Evolutionary conservation across 2,329 filamentous ascomycete genomes (phyloP).

Genomic region (Phyllosticta citriasiana): DNA sequence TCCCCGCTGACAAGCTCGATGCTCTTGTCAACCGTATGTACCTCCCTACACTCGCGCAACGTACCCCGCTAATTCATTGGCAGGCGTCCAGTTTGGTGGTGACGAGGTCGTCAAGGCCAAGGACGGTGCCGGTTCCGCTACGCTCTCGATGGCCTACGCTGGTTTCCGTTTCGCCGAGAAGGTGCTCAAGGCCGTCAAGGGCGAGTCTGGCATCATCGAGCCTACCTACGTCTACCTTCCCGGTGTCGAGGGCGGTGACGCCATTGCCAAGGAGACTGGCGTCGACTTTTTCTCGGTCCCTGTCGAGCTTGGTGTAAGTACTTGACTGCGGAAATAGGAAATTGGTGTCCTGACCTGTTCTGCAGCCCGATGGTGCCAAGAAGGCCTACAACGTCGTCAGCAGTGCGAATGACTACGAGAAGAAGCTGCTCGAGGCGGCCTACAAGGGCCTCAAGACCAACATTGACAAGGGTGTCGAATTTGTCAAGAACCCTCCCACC

Average conservation of each 20-base stretch:
- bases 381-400: slow-evolving; percentile 74
- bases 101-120: slow-evolving; percentile 96
- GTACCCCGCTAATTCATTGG: slow-evolving; percentile 3
- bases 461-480: slow-evolving; percentile 87
- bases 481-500: slow-evolving; percentile 68
- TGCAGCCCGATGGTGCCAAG: slow-evolving; percentile 69
- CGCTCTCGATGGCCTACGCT: slow-evolving; percentile 90
- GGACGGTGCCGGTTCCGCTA: slow-evolving; percentile 82
- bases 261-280: slow-evolving; percentile 72
- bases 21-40: slow-evolving; percentile 71
- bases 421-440: slow-evolving; percentile 69
- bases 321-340: background rate
- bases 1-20: slow-evolving; percentile 84
- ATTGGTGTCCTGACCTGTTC: slow-evolving; percentile 15
- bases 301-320: slow-evolving; percentile 84
- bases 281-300: slow-evolving; percentile 92
- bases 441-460: slow-evolving; percentile 78
- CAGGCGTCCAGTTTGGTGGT: slow-evolving; percentile 87
- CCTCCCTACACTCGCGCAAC: background rate
- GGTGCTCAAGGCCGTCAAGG: slow-evolving; percentile 77
- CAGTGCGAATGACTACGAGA: slow-evolving; percentile 74
- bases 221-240: slow-evolving; percentile 93
- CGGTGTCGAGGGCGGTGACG: slow-evolving; percentile 78
- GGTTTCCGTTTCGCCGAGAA: slow-evolving; percentile 95
- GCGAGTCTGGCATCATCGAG: slow-evolving; percentile 87